Conservation (phyloP, 495 filamentous ascomycete genomes). For the Hypoxylon subgilvum region DNA sequence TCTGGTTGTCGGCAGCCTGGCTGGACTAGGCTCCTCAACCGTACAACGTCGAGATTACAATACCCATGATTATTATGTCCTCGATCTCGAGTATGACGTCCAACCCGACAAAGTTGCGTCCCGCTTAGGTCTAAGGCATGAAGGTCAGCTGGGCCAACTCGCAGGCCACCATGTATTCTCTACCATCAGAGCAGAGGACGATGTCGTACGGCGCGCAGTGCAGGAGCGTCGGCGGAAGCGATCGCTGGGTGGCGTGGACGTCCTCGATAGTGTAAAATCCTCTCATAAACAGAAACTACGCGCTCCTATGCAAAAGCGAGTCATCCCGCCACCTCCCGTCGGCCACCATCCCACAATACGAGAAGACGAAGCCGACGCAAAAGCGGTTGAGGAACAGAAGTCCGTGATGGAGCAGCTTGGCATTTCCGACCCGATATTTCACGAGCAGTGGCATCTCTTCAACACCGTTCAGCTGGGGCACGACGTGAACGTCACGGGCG, state of each 20-base stretch:
- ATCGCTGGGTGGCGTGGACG: conserved; percentile 55
- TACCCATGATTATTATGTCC: conserved; percentile 85
- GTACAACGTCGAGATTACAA: conserved; percentile 62
- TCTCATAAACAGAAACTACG: conserved; percentile 81
- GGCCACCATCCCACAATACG: conserved; percentile 21
- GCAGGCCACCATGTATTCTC: conserved; percentile 85
- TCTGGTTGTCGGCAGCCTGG: conserved; percentile 48
- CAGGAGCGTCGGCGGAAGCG: conserved; percentile 68
- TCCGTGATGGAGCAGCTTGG: conserved; percentile 67
- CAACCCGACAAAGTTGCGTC: conserved; percentile 75
- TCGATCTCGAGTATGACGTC: conserved; percentile 72
- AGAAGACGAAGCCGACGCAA: conserved; percentile 48
- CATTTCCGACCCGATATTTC: conserved; percentile 89
- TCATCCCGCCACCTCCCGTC: conserved; percentile 55
- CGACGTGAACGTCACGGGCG: conserved; percentile 90
- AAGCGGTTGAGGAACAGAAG: conserved; percentile 62
- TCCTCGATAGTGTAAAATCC: conserved; percentile 76
- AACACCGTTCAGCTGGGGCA: conserved; percentile 83
- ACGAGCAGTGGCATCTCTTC: conserved; percentile 93
- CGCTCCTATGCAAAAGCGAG: conserved; percentile 75
- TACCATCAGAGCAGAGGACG: conserved; percentile 64
- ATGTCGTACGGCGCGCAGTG: conserved; percentile 65
- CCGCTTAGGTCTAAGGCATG: conserved; percentile 76
- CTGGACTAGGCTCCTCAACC: conserved; percentile 66
- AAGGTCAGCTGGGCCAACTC: conserved; percentile 83